Conservation (phyloP, 176 grass and related monocot species). For the Bonia amplexicaulis region DNA sequence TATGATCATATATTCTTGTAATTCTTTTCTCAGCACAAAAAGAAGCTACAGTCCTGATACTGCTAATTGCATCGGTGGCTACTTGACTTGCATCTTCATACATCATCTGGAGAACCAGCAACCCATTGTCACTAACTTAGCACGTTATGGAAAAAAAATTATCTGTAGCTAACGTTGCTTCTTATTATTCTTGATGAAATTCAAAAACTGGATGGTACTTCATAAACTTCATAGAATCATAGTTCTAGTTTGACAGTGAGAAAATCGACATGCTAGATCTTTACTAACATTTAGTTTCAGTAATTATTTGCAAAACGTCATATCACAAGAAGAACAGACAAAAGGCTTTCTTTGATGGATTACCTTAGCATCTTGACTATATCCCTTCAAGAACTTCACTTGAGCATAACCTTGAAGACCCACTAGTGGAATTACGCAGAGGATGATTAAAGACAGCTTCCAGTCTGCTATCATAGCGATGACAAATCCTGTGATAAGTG, state of each 20-base stretch:
- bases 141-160: background rate
- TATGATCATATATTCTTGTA: constrained; percentile 47
- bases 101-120: constrained; percentile 39
- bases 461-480: constrained; percentile 70
- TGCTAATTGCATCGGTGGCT: constrained; percentile 67
- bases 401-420: constrained; percentile 80
- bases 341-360: background rate
- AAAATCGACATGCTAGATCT: background rate
- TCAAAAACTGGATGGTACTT: background rate
- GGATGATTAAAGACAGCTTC: constrained; percentile 63
- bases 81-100: constrained; percentile 89
- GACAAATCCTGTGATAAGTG: constrained; percentile 58
- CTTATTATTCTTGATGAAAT: background rate
- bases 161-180: background rate
- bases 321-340: background rate
- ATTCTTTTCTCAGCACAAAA: constrained; percentile 65
- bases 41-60: constrained; percentile 78
- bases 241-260: background rate
- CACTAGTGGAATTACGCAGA: constrained; percentile 59
- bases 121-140: background rate
- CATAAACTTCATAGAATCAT: background rate
- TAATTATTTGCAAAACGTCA: constrained; percentile 1
- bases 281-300: background rate
- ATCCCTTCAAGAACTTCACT: constrained; percentile 76
- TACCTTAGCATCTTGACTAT: constrained; percentile 84